Percentiles rank a stretch among this genome's conserved stretches.
These are phyloP conservation scores for Komagataella ulmi DNA, from an alignment of 805 yeast species.

Conservation along the genomic window DNA sequence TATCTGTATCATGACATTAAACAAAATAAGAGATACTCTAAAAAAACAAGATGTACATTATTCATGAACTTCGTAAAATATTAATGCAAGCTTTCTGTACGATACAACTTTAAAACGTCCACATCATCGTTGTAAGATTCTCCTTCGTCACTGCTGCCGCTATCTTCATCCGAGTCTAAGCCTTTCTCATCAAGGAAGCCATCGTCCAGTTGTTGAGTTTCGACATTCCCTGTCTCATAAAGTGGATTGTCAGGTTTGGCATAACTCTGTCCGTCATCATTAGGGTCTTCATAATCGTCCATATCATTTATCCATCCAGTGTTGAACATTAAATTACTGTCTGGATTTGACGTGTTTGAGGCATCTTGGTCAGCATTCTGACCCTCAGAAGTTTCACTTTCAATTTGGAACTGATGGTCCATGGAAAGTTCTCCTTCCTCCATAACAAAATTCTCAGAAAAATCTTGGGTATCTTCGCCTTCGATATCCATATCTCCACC, in stretches of 20 bases:
- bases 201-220: background rate
- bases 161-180: background rate
- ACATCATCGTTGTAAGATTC: background rate
- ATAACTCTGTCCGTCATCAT: slow-evolving; percentile 70
- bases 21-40: background rate
- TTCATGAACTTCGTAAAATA: background rate
- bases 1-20: background rate
- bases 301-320: slow-evolving; percentile 23
- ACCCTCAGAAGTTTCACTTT: slow-evolving; percentile 34
- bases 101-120: background rate
- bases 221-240: slow-evolving; percentile 28
- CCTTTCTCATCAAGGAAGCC: background rate
- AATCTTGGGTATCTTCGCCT: slow-evolving; percentile 9
- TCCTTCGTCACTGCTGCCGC: background rate
- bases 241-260: slow-evolving; percentile 47
- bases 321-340: background rate
- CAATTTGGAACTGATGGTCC: slow-evolving; percentile 45
- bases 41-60: background rate
- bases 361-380: slow-evolving; percentile 38
- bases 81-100: background rate
- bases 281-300: slow-evolving; percentile 68
- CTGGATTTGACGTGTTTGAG: background rate
- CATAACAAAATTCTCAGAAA: slow-evolving; percentile 6
- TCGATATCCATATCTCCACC: slow-evolving; percentile 54
- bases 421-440: slow-evolving; percentile 9